Evolutionary conservation across 2,329 filamentous ascomycete genomes (phyloP).

Genomic region (Cercospora sp.): DNA sequence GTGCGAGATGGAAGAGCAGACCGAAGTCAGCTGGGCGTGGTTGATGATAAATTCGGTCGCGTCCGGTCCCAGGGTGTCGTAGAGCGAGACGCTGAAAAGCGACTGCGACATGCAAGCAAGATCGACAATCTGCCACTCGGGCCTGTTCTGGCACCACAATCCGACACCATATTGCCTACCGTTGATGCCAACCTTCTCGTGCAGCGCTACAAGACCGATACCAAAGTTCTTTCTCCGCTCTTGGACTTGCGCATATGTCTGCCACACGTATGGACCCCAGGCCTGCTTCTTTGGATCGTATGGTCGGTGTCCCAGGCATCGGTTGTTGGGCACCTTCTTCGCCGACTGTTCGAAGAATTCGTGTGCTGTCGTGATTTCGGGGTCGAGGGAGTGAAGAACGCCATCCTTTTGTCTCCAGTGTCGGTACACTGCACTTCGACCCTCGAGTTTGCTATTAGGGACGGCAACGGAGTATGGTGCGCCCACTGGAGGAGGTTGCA

Average conservation of each 20-base stretch:
- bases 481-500: constrained; percentile 67
- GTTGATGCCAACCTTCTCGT: constrained; percentile 68
- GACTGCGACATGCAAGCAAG: constrained; percentile 83
- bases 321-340: constrained; percentile 63
- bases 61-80: constrained; percentile 91
- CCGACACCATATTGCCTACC: constrained; percentile 71
- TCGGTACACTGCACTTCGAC: constrained; percentile 75
- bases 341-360: constrained; percentile 46
- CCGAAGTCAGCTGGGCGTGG: constrained; percentile 73
- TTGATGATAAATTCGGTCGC: constrained; percentile 95
- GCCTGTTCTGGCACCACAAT: constrained; percentile 82
- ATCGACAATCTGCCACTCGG: constrained; percentile 89
- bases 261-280: constrained; percentile 78
- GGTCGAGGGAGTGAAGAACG: constrained; percentile 71
- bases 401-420: constrained; percentile 76
- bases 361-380: constrained; percentile 45
- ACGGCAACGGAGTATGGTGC: constrained; percentile 76
- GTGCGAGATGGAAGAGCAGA: constrained; percentile 78
- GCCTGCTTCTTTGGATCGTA: constrained; percentile 74
- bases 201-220: constrained; percentile 78
- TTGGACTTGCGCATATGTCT: constrained; percentile 77
- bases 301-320: constrained; percentile 75
- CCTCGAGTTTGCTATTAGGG: constrained; percentile 70
- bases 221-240: constrained; percentile 80
- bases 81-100: constrained; percentile 87